phyloP scores from a whole-genome alignment of 768 basidiomycete genomes.

The Tubosaeta brunneosetosa region DNA sequence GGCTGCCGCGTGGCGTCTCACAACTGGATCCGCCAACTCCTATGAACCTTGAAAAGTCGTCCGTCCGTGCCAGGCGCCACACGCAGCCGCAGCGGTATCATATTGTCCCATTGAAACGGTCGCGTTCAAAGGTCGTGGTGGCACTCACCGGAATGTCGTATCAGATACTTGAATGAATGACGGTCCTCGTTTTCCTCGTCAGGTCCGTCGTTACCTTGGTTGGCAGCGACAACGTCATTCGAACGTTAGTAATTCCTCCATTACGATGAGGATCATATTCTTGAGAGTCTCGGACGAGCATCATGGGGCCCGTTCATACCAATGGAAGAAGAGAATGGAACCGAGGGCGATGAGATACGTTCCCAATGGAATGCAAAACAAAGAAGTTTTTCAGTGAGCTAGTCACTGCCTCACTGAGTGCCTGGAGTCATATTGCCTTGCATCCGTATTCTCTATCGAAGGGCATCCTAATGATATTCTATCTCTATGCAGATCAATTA shows the following conservation, averaged over 20 bases:
- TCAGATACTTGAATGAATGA: background rate
- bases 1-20: conserved; percentile 10
- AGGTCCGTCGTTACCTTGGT: background rate
- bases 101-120: background rate
- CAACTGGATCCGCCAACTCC: background rate
- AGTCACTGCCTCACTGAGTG: too few relatives aligned
- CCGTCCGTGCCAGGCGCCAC: background rate
- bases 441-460: too few relatives aligned
- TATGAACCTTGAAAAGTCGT: background rate
- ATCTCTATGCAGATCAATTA: conserved; percentile 3
- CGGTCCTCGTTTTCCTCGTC: background rate
- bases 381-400: too few relatives aligned
- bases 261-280: background rate
- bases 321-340: background rate
- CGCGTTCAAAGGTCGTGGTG: background rate
- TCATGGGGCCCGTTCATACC: too few relatives aligned
- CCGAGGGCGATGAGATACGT: background rate
- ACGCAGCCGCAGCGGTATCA: background rate
- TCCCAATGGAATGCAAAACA: too few relatives aligned
- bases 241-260: background rate
- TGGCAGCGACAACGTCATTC: too few relatives aligned
- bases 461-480: background rate
- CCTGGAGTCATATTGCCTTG: too few relatives aligned
- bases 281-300: too few relatives aligned
- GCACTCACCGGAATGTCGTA: background rate